phyloP scores from a whole-genome alignment of 2,329 filamentous ascomycete species.

The Epichloe glyceriae region DNA sequence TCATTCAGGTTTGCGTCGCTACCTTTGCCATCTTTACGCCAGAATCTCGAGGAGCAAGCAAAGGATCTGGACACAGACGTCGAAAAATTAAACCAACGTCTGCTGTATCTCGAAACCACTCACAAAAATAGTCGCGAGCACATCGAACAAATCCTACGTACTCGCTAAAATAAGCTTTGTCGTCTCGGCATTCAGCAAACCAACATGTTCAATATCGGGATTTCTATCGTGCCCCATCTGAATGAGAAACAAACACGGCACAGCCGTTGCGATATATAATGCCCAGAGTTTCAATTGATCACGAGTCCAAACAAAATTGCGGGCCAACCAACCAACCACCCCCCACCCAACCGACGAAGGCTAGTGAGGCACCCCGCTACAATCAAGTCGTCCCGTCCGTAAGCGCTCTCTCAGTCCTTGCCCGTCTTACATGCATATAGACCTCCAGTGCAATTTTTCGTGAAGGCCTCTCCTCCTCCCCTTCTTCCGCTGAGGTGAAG shows the following conservation, averaged over 20 bases:
- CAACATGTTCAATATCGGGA: no score
- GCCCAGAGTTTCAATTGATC: no score
- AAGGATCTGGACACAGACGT: constrained; percentile 67
- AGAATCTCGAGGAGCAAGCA: constrained; percentile 63
- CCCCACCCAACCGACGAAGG: no score
- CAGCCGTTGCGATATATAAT: no score
- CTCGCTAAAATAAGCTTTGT: constrained; percentile 18
- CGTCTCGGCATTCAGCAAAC: no score
- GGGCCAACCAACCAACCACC: no score
- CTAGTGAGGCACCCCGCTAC: not conserved
- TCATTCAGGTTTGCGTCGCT: constrained; percentile 69
- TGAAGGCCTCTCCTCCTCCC: no score
- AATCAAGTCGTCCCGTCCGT: not conserved
- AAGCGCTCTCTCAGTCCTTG: not conserved
- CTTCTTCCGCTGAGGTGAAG: no score
- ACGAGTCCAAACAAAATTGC: no score
- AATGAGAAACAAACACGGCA: no score
- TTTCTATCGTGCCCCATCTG: no score
- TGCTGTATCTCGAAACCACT: constrained; percentile 89
- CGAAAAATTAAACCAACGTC: constrained; percentile 69
- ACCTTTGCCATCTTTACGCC: constrained; percentile 58
- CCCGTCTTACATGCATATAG: not conserved
- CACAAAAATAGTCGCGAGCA: constrained; percentile 88
- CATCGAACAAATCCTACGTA: constrained; percentile 72
- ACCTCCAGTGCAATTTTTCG: no score